phyloP scores from a whole-genome alignment of 2,329 filamentous ascomycete species.

The Diaporthe citriasiana region DNA sequence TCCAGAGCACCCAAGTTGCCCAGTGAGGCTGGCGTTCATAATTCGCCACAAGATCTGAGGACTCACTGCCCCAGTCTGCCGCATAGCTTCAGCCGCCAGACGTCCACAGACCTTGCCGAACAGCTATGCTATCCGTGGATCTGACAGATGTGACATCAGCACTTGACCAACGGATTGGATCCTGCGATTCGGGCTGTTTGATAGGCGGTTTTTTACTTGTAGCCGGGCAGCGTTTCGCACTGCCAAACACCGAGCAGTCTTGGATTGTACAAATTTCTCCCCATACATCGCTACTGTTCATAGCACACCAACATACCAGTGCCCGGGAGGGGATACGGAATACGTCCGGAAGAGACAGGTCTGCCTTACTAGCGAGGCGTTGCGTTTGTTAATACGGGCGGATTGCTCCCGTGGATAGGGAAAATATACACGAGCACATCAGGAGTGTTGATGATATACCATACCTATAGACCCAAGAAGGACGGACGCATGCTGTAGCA shows the following conservation, averaged over 20 bases:
- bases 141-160: neutral
- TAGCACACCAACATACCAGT: constrained; percentile 5
- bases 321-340: neutral
- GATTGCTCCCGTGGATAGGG: neutral
- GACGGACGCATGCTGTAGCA: constrained; percentile 21
- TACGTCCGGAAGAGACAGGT: neutral
- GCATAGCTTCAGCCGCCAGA: constrained; percentile 11
- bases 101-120: constrained; percentile 13
- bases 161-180: neutral
- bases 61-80: neutral
- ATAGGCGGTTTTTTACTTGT: neutral
- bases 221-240: constrained; percentile 12
- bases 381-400: constrained; percentile 23
- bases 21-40: neutral
- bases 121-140: constrained; percentile 15
- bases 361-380: constrained; percentile 35
- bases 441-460: constrained; percentile 17
- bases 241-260: neutral
- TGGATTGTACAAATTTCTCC: constrained; percentile 4
- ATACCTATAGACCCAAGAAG: constrained; percentile 18
- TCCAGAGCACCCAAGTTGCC: neutral
- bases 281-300: constrained; percentile 25
- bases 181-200: neutral
- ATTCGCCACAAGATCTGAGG: neutral
- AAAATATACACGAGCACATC: constrained; percentile 26